phyloP scores from a whole-genome alignment of 2,329 filamentous ascomycete genomes.

The Penicillium fuscoglaucum region DNA sequence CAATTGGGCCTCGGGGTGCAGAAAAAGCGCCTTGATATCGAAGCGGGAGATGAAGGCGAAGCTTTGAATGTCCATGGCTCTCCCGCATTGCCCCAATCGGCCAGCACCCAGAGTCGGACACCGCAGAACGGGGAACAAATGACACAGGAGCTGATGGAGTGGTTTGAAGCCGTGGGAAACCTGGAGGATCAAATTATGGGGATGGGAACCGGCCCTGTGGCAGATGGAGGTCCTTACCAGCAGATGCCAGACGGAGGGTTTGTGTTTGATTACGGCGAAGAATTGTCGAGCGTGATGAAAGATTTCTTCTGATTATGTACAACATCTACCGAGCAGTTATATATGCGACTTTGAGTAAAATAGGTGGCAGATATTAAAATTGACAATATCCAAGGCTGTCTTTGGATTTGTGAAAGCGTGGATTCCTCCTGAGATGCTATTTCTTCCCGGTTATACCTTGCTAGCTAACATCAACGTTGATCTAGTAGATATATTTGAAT shows the following conservation, averaged over 20 bases:
- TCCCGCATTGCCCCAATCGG: conserved; percentile 55
- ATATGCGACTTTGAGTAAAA: not conserved
- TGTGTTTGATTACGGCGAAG: conserved; percentile 56
- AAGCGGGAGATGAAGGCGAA: not conserved
- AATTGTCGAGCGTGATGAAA: conserved; percentile 59
- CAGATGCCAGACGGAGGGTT: conserved; percentile 34
- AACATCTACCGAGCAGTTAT: not conserved
- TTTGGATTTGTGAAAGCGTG: not conserved
- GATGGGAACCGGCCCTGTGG: conserved; percentile 27
- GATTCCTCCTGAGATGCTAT: not conserved
- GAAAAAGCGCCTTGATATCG: conserved; percentile 15
- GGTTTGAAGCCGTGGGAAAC: conserved; percentile 63
- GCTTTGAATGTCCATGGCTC: conserved; percentile 39
- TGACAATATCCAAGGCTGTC: not conserved
- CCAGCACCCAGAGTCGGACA: conserved; percentile 52
- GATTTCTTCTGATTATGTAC: conserved; percentile 38
- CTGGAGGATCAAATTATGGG: conserved; percentile 46
- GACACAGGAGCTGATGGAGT: conserved; percentile 58
- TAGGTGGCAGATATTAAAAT: not conserved
- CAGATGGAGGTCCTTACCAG: conserved; percentile 23
- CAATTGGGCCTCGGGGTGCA: conserved; percentile 55
- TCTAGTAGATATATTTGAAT: conserved; percentile 49
- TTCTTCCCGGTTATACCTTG: not conserved
- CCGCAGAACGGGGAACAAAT: conserved; percentile 56
- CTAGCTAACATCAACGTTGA: not conserved